Evolutionary conservation across 306 rosid genomes (phyloP).

Genomic region (Malus orientalis): DNA sequence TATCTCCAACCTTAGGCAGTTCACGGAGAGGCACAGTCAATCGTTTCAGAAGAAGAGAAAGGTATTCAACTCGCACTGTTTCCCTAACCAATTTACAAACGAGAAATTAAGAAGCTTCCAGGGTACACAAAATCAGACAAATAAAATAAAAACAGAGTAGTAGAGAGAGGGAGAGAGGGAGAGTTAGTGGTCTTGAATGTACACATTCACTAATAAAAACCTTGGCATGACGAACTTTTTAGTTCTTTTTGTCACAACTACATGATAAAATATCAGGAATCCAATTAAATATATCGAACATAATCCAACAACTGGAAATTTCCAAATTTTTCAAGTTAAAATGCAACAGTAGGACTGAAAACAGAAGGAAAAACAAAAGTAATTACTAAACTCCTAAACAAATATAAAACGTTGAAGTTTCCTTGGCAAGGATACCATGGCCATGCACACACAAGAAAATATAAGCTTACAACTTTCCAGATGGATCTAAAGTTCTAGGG

Average conservation of each 20-base stretch:
- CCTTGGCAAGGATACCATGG: neutral
- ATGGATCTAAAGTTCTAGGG: neutral
- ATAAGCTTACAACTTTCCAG: neutral
- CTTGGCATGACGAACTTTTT: neutral
- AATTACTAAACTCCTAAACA: neutral
- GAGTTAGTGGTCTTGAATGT: neutral
- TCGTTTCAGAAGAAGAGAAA: slow-evolving; percentile 54
- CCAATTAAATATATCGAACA: neutral
- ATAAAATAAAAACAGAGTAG: neutral
- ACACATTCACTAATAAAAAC: neutral
- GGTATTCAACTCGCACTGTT: slow-evolving; percentile 70
- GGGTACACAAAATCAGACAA: neutral
- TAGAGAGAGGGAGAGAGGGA: neutral
- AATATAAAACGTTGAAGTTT: neutral
- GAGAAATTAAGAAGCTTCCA: slow-evolving; percentile 6
- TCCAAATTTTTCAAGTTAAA: neutral
- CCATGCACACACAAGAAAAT: neutral
- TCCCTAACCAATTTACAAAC: slow-evolving; percentile 47
- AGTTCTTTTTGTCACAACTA: neutral
- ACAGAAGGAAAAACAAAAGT: neutral
- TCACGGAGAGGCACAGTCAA: slow-evolving; percentile 61
- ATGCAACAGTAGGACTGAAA: neutral
- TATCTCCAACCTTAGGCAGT: slow-evolving; percentile 65
- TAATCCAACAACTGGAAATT: neutral
- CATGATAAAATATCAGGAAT: neutral